phyloP scores from a whole-genome alignment of 192 early-diverging fungal species.

The Podila epigama region DNA sequence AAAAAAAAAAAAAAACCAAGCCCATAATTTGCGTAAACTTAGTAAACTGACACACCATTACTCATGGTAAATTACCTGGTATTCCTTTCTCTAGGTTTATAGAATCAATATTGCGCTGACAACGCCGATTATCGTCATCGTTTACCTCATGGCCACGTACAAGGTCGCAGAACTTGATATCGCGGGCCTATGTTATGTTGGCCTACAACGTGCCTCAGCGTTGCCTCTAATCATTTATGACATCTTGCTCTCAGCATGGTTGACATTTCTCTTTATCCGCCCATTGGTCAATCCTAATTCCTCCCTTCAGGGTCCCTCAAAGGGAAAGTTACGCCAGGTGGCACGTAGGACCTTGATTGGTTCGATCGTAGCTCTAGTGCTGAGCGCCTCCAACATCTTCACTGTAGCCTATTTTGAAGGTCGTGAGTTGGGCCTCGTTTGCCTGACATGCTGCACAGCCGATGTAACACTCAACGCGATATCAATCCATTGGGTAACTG shows the following conservation, averaged over 20 bases:
- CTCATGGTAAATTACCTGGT: neutral
- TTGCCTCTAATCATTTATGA: constrained; percentile 1
- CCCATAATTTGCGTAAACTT: neutral
- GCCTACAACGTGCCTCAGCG: neutral
- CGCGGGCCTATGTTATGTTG: neutral
- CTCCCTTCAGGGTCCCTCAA: neutral
- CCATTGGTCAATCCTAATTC: neutral
- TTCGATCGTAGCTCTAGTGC: constrained; percentile 38
- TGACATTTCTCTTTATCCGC: neutral
- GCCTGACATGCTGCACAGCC: constrained; percentile 44
- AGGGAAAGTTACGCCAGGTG: constrained; percentile 10
- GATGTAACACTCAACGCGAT: constrained; percentile 46
- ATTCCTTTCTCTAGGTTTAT: neutral
- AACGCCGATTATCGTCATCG: neutral
- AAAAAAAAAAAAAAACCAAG: neutral
- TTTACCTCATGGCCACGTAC: neutral
- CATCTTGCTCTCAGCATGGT: neutral
- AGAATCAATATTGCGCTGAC: neutral
- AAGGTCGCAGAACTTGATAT: neutral
- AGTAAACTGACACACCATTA: neutral
- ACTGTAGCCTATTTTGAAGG: constrained; percentile 31
- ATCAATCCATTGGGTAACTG: constrained; percentile 47
- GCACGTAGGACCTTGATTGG: constrained; percentile 38
- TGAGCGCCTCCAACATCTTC: constrained; percentile 44
- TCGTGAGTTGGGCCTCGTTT: constrained; percentile 37